Conservation (phyloP, 2,329 filamentous ascomycete species). For the Triangularia verruculosa region DNA sequence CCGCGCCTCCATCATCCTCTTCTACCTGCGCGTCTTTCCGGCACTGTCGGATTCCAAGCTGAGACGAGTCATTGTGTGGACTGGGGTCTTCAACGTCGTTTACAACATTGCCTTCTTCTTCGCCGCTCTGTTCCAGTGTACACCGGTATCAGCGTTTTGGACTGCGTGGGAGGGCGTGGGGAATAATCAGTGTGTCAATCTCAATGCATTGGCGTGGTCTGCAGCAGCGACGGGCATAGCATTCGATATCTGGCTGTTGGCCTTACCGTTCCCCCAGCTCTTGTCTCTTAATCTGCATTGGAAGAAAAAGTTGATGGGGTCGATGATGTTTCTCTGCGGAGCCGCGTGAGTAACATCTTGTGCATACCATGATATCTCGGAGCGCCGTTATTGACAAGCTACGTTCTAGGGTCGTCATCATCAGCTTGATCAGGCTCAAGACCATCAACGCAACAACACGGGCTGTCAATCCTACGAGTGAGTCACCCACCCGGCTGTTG, state of each 20-base stretch:
- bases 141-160: constrained; percentile 53
- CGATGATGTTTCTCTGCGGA: constrained; percentile 48
- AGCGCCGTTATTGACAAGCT: not conserved
- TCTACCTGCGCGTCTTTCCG: constrained; percentile 56
- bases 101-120: constrained; percentile 44
- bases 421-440: constrained; percentile 26
- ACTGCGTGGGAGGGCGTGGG: constrained; percentile 44
- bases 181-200: constrained; percentile 46
- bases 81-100: constrained; percentile 38
- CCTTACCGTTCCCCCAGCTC: constrained; percentile 47
- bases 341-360: constrained; percentile 30
- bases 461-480: constrained; percentile 25
- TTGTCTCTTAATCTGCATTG: constrained; percentile 40
- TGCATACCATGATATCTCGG: no score
- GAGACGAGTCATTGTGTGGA: constrained; percentile 41
- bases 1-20: constrained; percentile 50
- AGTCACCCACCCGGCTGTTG: not conserved
- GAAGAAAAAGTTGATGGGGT: constrained; percentile 47
- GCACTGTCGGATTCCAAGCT: constrained; percentile 29
- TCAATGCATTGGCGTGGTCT: constrained; percentile 49
- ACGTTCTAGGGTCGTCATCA: constrained; percentile 23
- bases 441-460: constrained; percentile 25
- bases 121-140: constrained; percentile 48
- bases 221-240: constrained; percentile 52
- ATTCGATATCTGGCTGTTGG: constrained; percentile 51